Base-by-base conservation (phyloP, 1,284 basidiomycete genomes). In the Apiotrichum akiyoshidainum region DNA sequence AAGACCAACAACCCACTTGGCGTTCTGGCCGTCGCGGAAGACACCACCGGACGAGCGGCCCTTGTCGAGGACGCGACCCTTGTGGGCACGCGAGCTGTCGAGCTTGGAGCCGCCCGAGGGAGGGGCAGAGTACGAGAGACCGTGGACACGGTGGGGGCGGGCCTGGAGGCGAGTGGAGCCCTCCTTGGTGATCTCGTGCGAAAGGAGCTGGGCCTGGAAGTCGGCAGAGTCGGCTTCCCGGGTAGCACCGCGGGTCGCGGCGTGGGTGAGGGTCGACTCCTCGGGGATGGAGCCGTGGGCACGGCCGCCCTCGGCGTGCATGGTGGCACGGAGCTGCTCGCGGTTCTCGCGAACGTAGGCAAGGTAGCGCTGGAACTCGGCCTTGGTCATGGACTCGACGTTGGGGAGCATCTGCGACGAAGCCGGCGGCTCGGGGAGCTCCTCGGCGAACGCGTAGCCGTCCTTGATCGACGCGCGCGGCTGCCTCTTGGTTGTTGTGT, bases 331-430 rank as follows among this genome's bases (percentile, higher is more conserved):
- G 33, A 66, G 68, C 51, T 62, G 52, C 34, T 52, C 33, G 19
- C 74, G 61, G 31, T 66, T 60, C 21, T 51, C 19, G 14, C 73
- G 59, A 4, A 78, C 52, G 41, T 59, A 48, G 5, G 67, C 62
- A 46, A 78, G 60, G 60, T 76, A 78, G 12, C 42, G 33, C 35
- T 70, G 64, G 59, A 78, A 78, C 53, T 73, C 66, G 40, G 59
- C 40, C 40, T 68, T 63, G 19, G 62, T 68, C 76, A 78, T 75
- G 2, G 57, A 58, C 53, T 78, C 72, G 42, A 78, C 66, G 61
- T 78, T 73, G 5, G 68, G 67, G 37, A 77, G 60, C 48, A 63
- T 61, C 45, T 61, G 31, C 33, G 34, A 34, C 37, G 49, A 34
- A 9, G 54, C 4, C 19, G 52, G 35, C 10, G 48, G 51, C 16